Evolutionary conservation across 116 monocot genomes (phyloP), one percentile per base, ranked within the genome.

Genomic region (Iris pallida): DNA sequence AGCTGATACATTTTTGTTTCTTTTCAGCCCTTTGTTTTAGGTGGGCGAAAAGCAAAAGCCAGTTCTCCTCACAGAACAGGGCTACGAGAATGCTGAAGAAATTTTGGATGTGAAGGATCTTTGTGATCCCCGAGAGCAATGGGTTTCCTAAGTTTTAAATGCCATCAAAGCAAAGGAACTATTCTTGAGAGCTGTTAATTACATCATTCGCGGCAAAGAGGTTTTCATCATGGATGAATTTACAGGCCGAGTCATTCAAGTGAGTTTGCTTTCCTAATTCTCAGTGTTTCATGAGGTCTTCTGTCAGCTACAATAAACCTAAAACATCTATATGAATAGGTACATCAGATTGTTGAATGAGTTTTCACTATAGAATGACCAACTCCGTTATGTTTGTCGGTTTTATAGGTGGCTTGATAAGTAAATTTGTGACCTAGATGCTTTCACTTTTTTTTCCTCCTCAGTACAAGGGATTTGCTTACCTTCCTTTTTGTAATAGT

Each of bases 21-120:
- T 47, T 16, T 53, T 16, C 54, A 52, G 19, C 11, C 20, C 40
- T 57, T 42, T 53, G 47, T 70, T 68, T 76, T 77, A 92, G 97
- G 93, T 98, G 53, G 93, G 93, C 82, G 99, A 99, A 71, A 99
- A 99, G 75, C 99, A 93, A 72, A 99, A 90, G 79, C 86, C 80
- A 45, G 83, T 99, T 70, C 62, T 99, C 20, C 88, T 93, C 4
- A 86, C 99, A 68, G 93, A 99, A 68, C 90, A 99, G 75, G 99
- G 99, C 62, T 99, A 99, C 57, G 90, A 85, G 57, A 90, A 99
- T 75, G 81, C 93, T 70, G 99, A 99, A 80, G 88, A 93, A 80
- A 93, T 99, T 59, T 76, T 99, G 69, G 84, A 85, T 70, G 90
- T 99, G 17, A 99, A 99, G 57, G 99, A 99, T 81, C 81, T 99